Evolutionary conservation across 805 yeast species (phyloP), one percentile per base, ranked within the genome.

Genomic region (Candida piceae): DNA sequence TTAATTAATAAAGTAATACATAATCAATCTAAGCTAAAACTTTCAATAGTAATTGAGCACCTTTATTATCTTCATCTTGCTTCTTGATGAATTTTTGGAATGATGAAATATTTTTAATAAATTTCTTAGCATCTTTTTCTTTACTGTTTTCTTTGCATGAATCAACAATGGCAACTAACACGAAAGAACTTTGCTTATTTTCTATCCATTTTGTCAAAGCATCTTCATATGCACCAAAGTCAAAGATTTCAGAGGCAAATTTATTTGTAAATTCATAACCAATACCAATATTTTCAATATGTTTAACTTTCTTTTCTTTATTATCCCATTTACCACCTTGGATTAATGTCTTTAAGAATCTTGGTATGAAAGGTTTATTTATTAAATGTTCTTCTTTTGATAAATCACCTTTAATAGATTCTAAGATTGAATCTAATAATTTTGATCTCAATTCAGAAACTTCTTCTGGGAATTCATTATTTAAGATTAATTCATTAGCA

Each of bases 281-380:
- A 13, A 65, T 60, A 36, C 63, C 78, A 55, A 65, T 69, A 19
- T 42, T 50, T 10, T 64, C 69, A 30, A 70, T 48, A 39, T 68
- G 68, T 39, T 52, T 70, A 32, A 70, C 63, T 52, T 62, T 70
- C 60, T 70, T 77, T 48, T 69, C 76, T 62, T 78, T 76, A 53
- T 70, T 74, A 53, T 80, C 79, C 83, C 87, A 86, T 55, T 79
- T 85, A 51, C 89, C 89, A 43, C 89, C 90, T 61, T 84, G 94
- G 46, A 87, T 82, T 50, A 87, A 66, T 0, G 86, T 66, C 58
- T 85, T 81, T 45, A 87, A 62, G 35, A 83, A 66, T 66, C 96
- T 77, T 3, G 86, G 70, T 19, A 84, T 72, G 57, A 80, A 84
- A 35, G 93, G 84, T 53, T 75, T 76, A 49, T 74, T 77, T 48